Percentiles rank a stretch among this genome's conserved stretches.
phyloP scores from a whole-genome alignment of 108 stramenopile species.

The Asterionellopsis glacialis region DNA sequence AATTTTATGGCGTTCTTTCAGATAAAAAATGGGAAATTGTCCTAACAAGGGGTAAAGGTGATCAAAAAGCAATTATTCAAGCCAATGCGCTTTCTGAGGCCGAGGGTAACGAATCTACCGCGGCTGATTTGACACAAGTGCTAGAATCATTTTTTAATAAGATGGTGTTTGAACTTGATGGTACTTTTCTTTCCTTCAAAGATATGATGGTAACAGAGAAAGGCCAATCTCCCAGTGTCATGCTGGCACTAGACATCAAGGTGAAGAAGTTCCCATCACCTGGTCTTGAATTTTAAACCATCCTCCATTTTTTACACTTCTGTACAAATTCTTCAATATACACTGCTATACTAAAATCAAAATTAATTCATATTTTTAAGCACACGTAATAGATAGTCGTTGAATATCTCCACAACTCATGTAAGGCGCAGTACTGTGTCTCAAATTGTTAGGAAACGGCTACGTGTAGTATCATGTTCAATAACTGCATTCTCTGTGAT shows the following conservation, averaged over 20 bases:
- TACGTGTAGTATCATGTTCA: not conserved
- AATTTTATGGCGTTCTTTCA: slow-evolving; percentile 20
- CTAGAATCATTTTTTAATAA: slow-evolving; percentile 51
- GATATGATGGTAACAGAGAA: slow-evolving; percentile 48
- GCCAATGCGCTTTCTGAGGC: not conserved
- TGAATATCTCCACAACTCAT: too few relatives aligned
- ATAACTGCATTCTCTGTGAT: not conserved
- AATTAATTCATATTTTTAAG: too few relatives aligned
- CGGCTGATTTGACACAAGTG: slow-evolving; percentile 11
- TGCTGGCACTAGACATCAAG: slow-evolving; percentile 40
- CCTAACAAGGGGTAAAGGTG: slow-evolving; percentile 15
- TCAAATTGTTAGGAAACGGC: not conserved
- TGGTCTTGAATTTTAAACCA: slow-evolving; percentile 40
- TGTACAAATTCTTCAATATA: not conserved
- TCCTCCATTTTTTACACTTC: not conserved
- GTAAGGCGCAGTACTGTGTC: too few relatives aligned
- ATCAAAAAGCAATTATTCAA: slow-evolving; percentile 8
- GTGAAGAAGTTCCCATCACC: slow-evolving; percentile 61
- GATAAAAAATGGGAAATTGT: slow-evolving; percentile 27
- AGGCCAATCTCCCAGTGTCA: slow-evolving; percentile 32
- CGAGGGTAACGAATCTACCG: not conserved
- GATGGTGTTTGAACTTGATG: slow-evolving; percentile 60
- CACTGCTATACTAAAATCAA: not conserved
- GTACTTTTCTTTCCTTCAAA: slow-evolving; percentile 44
- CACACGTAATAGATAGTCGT: too few relatives aligned